These are phyloP conservation scores for Cornus controversa DNA, from an alignment of 148 eudicot genomes.

Conservation along the genomic window DNA sequence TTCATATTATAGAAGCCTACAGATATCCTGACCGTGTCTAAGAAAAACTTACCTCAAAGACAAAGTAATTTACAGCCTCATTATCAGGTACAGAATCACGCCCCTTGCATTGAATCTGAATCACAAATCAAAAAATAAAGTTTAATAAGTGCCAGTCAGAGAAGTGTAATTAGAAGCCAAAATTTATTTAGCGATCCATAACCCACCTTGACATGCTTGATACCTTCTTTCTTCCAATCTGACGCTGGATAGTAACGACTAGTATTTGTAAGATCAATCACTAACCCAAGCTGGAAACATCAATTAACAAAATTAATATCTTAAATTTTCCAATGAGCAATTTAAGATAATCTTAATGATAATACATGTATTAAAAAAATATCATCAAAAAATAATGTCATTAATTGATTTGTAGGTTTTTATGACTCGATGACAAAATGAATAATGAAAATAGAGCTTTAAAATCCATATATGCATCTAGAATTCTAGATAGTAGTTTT, in stretches of 20 bases:
- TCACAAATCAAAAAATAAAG: background rate
- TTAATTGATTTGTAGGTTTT: background rate
- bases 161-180: constrained; percentile 7
- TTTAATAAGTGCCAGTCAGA: background rate
- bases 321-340: constrained; percentile 10
- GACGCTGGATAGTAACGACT: constrained; percentile 74
- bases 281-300: constrained; percentile 80
- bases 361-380: background rate
- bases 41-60: constrained; percentile 62
- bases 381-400: background rate
- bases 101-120: constrained; percentile 90
- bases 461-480: background rate
- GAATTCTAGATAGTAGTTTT: background rate
- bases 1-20: background rate
- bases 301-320: constrained; percentile 11
- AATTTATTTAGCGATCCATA: background rate
- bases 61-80: constrained; percentile 86
- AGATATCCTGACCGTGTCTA: background rate
- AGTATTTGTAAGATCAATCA: constrained; percentile 96
- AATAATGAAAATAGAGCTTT: background rate
- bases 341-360: background rate
- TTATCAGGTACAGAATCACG: constrained; percentile 97
- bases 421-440: too few relatives aligned
- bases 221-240: constrained; percentile 80
- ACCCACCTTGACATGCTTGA: constrained; percentile 86